Base-by-base conservation (phyloP, 768 basidiomycete species). In the Chalciporus pseudorubinellus region DNA sequence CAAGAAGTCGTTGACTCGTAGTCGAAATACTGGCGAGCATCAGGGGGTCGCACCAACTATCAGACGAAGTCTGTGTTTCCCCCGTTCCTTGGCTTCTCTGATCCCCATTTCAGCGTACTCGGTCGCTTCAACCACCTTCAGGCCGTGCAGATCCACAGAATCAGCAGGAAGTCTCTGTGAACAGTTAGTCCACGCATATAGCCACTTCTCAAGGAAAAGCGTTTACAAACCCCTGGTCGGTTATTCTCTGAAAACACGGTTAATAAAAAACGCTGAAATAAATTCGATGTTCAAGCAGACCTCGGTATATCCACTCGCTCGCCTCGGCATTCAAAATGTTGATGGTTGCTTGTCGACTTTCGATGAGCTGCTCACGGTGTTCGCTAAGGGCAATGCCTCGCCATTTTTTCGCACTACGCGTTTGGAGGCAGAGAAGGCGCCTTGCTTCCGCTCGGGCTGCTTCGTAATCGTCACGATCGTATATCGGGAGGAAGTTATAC, bases 81-180 rank as follows among this genome's bases (percentile, higher is more conserved):
- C 85, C 21, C 74, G 69, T 21, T 61, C 64, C 47, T 83, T 82
- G 6, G 87, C 89, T 21, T 76, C 68, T 59, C 80, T 67, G 21
- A 94, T 79, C 8, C 87, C 84, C 7, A 63, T 54, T 63, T 94
- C 89, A 1, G 86, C 83, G 48, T 77, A 77, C 39, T 77, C 70
- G 41, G 92, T 83, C 16, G 91, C 89, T 69, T 97, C 93, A 62
- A 88, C 87, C 46, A 93, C 92, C 67, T 88, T 92, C 3, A 95
- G 73, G 3, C 90, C 90, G 65, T 95, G 92, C 29, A 94, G 70
- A 67, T 95, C 46, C n/a, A 47, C 34, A 2, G 22, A 38, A n/a
- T 22, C 22, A 39, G 24, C 38, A 19, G 20, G 21, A 42, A 84
- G 16, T 18, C 42, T 39, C 50, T 52, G 43, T 39, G 21, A 45